Percentiles rank a stretch among this genome's conserved stretches.
phyloP scores from a whole-genome alignment of 108 stramenopile species.

The Stephanodiscus triporus region DNA sequence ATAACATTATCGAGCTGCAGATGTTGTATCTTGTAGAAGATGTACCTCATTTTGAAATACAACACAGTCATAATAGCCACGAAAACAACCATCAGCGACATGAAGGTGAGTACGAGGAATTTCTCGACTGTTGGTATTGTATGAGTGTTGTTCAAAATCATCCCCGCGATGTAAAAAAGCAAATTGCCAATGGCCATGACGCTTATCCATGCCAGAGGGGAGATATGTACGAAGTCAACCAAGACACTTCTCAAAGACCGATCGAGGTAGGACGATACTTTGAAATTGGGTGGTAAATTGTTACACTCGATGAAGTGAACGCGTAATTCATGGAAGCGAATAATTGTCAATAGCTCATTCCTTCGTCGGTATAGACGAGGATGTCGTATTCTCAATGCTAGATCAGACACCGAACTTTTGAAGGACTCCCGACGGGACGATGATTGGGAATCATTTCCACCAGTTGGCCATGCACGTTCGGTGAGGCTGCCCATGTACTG shows the following conservation, averaged over 20 bases:
- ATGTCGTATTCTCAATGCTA: constrained; percentile 37
- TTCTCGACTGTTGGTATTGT: constrained; percentile 25
- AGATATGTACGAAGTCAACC: constrained; percentile 73
- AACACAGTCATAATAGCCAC: constrained; percentile 22
- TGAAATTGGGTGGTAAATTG: constrained; percentile 70
- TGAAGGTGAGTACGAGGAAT: constrained; percentile 50
- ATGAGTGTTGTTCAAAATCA: constrained; percentile 49
- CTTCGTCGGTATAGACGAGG: constrained; percentile 42
- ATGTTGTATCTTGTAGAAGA: constrained; percentile 45
- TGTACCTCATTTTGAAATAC: constrained; percentile 47
- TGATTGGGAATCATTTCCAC: not conserved
- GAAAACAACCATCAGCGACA: constrained; percentile 33
- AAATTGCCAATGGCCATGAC: constrained; percentile 63
- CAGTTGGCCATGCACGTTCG: not conserved
- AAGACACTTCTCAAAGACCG: constrained; percentile 63
- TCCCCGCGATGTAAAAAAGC: constrained; percentile 73
- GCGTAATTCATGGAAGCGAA: constrained; percentile 85
- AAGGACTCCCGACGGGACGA: not conserved
- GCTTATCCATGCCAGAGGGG: constrained; percentile 75
- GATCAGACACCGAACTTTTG: constrained; percentile 1
- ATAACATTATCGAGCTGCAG: too few species aligned
- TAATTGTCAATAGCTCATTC: constrained; percentile 65
- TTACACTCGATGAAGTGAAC: constrained; percentile 81
- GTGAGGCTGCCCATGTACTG: too few species aligned
- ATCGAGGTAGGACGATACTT: constrained; percentile 81